Evolutionary conservation across 2,329 filamentous ascomycete genomes (phyloP).

Genomic region (Talaromyces sp.): DNA sequence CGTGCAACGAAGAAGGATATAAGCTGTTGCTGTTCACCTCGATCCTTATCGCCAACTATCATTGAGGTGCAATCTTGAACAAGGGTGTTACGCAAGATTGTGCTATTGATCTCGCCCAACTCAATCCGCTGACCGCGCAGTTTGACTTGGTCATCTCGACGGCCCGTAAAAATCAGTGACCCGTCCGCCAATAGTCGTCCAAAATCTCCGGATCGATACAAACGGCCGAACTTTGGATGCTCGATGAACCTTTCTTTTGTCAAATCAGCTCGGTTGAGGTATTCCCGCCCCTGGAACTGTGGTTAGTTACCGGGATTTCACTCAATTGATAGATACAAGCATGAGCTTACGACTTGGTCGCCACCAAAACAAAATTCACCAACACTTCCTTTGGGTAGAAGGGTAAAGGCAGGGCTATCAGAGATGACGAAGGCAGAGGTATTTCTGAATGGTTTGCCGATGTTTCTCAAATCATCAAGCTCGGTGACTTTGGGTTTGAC

Average conservation of each 20-base stretch:
- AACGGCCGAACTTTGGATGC: conserved; percentile 64
- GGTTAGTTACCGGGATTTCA: neutral
- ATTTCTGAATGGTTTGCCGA: conserved; percentile 72
- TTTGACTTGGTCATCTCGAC: conserved; percentile 77
- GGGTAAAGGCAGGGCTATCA: conserved; percentile 42
- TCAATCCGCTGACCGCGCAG: conserved; percentile 78
- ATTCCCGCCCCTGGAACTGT: conserved; percentile 56
- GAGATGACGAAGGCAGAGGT: conserved; percentile 68
- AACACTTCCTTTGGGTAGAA: conserved; percentile 66
- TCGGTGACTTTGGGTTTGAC: conserved; percentile 59
- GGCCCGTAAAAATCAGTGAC: conserved; percentile 68
- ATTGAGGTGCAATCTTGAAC: conserved; percentile 65
- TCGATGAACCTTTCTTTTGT: conserved; percentile 66
- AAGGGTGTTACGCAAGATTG: conserved; percentile 51
- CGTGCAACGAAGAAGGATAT: conserved; percentile 66
- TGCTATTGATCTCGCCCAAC: conserved; percentile 68
- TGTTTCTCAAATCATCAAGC: conserved; percentile 64
- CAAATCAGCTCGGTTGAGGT: conserved; percentile 63
- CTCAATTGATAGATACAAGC: neutral
- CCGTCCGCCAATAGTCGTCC: conserved; percentile 76
- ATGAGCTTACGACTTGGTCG: conserved; percentile 63
- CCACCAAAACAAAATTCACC: conserved; percentile 88
- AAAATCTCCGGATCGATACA: conserved; percentile 81
- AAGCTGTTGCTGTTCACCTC: conserved; percentile 51
- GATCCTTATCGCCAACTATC: conserved; percentile 47